Evolutionary conservation across 1,284 basidiomycete genomes (phyloP).

Genomic region (Rhodotorula sp.): DNA sequence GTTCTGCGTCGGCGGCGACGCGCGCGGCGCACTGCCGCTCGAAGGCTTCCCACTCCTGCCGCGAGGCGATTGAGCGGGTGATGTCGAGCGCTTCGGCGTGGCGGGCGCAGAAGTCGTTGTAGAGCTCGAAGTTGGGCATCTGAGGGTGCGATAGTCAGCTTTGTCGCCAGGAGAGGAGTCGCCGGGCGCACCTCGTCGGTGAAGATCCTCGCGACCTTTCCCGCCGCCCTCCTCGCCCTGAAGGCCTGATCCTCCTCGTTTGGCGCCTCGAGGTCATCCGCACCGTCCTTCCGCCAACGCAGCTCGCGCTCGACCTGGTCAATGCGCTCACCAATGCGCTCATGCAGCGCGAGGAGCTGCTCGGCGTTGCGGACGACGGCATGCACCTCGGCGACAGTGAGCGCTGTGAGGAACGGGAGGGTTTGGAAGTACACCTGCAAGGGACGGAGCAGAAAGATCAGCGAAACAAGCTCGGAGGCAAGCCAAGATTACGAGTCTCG

Average conservation of each 20-base stretch:
- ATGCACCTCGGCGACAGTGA: constrained; percentile 50
- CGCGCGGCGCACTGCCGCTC: constrained; percentile 65
- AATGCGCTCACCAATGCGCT: constrained; percentile 61
- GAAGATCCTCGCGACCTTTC: constrained; percentile 64
- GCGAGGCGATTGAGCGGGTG: constrained; percentile 62
- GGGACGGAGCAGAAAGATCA: not conserved
- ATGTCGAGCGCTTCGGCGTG: constrained; percentile 76
- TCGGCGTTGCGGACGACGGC: constrained; percentile 69
- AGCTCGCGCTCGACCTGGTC: constrained; percentile 62
- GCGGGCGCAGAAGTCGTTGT: constrained; percentile 79
- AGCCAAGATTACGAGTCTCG: not conserved
- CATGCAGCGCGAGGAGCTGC: constrained; percentile 72
- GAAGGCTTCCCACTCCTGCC: constrained; percentile 73
- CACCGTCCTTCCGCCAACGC: constrained; percentile 49
- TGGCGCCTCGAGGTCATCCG: not conserved
- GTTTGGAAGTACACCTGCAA: constrained; percentile 55
- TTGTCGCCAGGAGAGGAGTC: not conserved
- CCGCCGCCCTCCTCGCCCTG: constrained; percentile 54
- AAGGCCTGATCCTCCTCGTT: constrained; percentile 49
- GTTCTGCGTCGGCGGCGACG: constrained; percentile 18
- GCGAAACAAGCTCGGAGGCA: not conserved
- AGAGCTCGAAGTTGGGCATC: constrained; percentile 65
- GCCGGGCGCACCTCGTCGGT: constrained; percentile 62
- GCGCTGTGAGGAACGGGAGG: constrained; percentile 52
- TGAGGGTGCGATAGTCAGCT: not conserved